Base-by-base conservation (phyloP, 805 yeast genomes). In the Millerozyma acaciae region DNA sequence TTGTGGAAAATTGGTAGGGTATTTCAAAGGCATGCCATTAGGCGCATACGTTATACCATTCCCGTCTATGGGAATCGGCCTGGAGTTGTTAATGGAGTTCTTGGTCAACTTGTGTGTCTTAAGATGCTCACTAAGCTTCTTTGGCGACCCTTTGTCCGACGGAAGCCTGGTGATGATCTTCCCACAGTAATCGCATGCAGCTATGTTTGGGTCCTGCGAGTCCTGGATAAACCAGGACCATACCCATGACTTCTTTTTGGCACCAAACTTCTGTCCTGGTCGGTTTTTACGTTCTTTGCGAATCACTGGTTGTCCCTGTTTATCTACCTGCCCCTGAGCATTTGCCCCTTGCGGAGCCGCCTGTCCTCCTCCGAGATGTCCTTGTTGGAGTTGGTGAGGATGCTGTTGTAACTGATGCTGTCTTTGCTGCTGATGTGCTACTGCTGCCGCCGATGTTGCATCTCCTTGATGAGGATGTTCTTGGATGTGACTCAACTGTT, bases 201-300 rank as follows among this genome's bases (percentile, higher is more conserved):
- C 80, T 13, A 68, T 40, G 35, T 73, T 72, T 31, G 70, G 62
- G 42, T 76, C 72, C 13, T 41, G 41, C 12, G 50, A 47, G 46
- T 74, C 78, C 44, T 76, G 80, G 9, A 61, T 61, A 45, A 75
- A 76, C 80, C 81, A 76, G 14, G 67, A 53, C 81, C 81, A 76
- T 9, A 75, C 80, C 80, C 80, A 76, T 20, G 77, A 73, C 43
- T 67, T 70, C 62, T 75, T 75, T 45, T 73, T 75, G 12, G 81
- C 81, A 12, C 81, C 81, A 39, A 73, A 73, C 43, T 66, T 70
- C 42, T 70, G 76, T 6, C 78, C 78, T 1, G 78, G 78, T 33
- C 72, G 59, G 45, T 71, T 72, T 14, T 54, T 56, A 15, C 68
- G 55, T 30, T 56, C 65, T 26, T 49, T 48, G 38, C 54, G 57